Conservation (phyloP, 2,329 filamentous ascomycete genomes). For the Venturia asperata region DNA sequence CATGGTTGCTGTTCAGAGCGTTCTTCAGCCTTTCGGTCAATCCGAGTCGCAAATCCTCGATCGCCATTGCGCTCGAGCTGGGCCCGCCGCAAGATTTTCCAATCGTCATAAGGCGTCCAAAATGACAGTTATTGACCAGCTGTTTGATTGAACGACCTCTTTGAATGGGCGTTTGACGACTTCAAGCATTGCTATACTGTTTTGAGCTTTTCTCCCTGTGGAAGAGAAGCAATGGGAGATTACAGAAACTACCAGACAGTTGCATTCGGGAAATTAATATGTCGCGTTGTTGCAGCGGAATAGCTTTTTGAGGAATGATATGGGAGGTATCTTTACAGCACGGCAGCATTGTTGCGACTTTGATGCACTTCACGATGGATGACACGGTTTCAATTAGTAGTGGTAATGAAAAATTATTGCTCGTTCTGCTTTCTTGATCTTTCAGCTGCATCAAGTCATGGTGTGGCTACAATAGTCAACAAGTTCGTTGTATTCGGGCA, state of each 20-base stretch:
- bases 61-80: background rate
- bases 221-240: background rate
- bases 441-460: too few relatives aligned
- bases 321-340: background rate
- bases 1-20: background rate
- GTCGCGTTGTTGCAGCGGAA: background rate
- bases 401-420: background rate
- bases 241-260: background rate
- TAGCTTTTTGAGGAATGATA: background rate
- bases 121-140: background rate
- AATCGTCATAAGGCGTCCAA: background rate
- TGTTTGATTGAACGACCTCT: background rate
- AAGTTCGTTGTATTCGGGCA: too few relatives aligned
- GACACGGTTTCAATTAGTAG: background rate
- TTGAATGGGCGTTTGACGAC: background rate
- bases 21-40: background rate
- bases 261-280: background rate
- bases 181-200: background rate
- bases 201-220: background rate
- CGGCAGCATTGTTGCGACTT: background rate
- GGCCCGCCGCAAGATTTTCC: background rate
- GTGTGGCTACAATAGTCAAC: too few relatives aligned
- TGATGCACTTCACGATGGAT: background rate
- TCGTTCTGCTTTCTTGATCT: background rate
- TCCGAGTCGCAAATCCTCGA: background rate